phyloP scores from a whole-genome alignment of 352 stramenopile species.

The Pythium volutum region DNA sequence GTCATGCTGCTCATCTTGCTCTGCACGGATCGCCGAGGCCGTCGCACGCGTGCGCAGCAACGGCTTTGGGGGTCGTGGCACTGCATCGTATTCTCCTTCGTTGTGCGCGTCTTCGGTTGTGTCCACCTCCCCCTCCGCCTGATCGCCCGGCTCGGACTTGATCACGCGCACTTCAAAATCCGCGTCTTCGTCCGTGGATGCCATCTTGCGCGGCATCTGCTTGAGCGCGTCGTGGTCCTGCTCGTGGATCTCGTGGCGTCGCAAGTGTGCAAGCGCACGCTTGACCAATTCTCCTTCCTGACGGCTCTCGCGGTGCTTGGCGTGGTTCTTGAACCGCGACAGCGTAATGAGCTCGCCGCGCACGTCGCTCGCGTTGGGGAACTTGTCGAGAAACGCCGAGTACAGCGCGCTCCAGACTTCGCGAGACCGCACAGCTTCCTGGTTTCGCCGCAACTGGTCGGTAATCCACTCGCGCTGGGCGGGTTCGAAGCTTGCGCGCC shows the following conservation, averaged over 20 bases:
- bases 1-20: background rate
- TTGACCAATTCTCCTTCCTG: background rate
- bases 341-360: background rate
- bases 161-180: background rate
- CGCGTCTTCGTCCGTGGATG: background rate
- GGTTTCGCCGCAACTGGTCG: slow-evolving; percentile 5
- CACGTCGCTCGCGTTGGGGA: slow-evolving; percentile 1
- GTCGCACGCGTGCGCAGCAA: slow-evolving; percentile 13
- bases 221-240: background rate
- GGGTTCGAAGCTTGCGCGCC: background rate
- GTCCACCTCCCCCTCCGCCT: background rate
- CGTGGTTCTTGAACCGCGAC: background rate
- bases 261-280: slow-evolving; percentile 6
- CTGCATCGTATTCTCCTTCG: background rate
- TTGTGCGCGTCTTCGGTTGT: background rate
- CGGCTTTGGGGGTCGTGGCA: background rate
- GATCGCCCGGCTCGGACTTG: background rate
- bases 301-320: background rate
- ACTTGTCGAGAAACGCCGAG: slow-evolving; percentile 10
- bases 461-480: slow-evolving; percentile 13
- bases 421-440: background rate
- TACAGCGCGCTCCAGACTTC: slow-evolving; percentile 11
- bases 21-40: background rate
- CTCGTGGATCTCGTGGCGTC: slow-evolving; percentile 4
- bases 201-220: background rate